Base-by-base conservation (phyloP, 1,284 basidiomycete species). In the Lentinus polychrous region DNA sequence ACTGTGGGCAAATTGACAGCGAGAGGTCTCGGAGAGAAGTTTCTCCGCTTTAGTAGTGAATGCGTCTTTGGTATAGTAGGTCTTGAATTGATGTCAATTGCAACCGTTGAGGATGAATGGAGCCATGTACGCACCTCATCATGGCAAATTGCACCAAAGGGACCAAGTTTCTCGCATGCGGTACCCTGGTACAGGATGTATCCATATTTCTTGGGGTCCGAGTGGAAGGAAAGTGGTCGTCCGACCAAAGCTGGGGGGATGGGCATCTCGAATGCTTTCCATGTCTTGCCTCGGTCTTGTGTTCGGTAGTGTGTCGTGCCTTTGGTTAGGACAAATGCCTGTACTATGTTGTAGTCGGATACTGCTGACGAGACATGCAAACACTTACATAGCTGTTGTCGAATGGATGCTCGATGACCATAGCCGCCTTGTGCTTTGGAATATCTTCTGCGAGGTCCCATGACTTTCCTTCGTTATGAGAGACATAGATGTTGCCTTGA, bases 381-480 rank as follows among this genome's bases (percentile, higher is more conserved):
- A 17, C 12, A 59, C 59, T 44, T 49, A 61, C 60, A 44, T 57
- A 52, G 20, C 36, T 54, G 48, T 83, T 89, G 63, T 94, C 79
- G 60, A 86, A 85, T 1, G 95, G 94, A 63, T 98, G 95, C 53
- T 88, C 81, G 49, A 98, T 72, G 45, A 98, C 81, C 71, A 89
- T 80, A 7, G 72, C 60, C 1, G 88, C 83, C 46, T 77, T 67
- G 23, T 85, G 83, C 41, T 66, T 58, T 0, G 80, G 82, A 42
- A 95, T 79, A 41, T 73, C 81, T 0, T 75, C 68, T 44, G 86
- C 81, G 43, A 61, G 64, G 1, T 64, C 65, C 93, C 94, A 98
- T 0, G 69, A 68, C 67, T 86, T 93, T 45, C 95, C 95, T 69
- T 99, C 95, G 61, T 98, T 82, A n/a, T 75, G 71, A 2, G 92